phyloP scores from a whole-genome alignment of 768 basidiomycete species.

The Russula foetens region DNA sequence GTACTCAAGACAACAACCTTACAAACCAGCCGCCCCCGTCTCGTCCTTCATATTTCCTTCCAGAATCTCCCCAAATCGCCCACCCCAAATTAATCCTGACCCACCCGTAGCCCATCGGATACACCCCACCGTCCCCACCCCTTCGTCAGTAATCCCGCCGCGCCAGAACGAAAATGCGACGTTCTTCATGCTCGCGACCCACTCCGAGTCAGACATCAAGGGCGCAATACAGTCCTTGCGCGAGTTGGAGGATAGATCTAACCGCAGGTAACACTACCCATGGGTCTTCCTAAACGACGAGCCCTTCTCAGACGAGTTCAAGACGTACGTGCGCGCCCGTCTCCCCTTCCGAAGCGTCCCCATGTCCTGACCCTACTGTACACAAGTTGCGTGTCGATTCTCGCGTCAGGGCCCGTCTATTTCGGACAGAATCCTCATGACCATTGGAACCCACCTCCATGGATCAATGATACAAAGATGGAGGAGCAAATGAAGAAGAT shows the following conservation, averaged over 20 bases:
- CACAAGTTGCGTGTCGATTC: constrained; percentile 23
- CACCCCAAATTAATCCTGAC: neutral
- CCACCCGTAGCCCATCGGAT: neutral
- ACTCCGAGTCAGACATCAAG: constrained; percentile 40
- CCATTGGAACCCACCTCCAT: constrained; percentile 43
- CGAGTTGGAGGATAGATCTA: constrained; percentile 84
- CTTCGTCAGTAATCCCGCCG: neutral
- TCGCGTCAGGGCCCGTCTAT: constrained; percentile 29
- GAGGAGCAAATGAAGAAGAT: constrained; percentile 35
- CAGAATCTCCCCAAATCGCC: neutral
- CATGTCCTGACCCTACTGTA: neutral
- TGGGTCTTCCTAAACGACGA: constrained; percentile 88
- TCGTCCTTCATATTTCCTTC: neutral
- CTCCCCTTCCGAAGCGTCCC: neutral
- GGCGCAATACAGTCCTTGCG: constrained; percentile 56
- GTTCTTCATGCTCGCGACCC: constrained; percentile 49
- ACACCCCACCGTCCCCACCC: no score
- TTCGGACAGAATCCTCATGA: constrained; percentile 37
- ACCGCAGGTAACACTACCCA: constrained; percentile 69
- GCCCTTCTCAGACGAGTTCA: constrained; percentile 73
- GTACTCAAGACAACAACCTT: neutral
- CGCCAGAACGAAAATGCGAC: constrained; percentile 27
- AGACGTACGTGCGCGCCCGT: constrained; percentile 33
- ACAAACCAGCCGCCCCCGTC: neutral
- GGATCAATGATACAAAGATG: constrained; percentile 44